Base-by-base conservation (phyloP, 2,329 filamentous ascomycete species). In the Nectriaceae sp. region DNA sequence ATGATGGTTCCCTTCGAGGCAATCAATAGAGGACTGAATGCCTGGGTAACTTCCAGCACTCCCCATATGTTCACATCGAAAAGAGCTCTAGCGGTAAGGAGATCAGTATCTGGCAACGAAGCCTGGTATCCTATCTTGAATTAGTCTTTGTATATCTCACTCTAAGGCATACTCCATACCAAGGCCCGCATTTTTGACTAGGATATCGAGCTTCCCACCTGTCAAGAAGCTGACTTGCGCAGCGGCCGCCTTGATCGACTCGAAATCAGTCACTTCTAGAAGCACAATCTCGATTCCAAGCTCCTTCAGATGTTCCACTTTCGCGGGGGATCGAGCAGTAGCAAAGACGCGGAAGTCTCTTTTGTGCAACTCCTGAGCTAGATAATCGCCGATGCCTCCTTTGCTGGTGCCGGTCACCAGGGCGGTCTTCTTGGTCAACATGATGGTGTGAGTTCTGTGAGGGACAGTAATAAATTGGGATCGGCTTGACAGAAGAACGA, bases 141-240 rank as follows among this genome's bases (percentile, higher is more conserved):
- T 54, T 8, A 55, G 37, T 5, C 33, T 24, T 10, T 8, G 13
- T 5, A 11, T 18, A n/a, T n/a, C n/a, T n/a, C n/a, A n/a, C n/a
- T n/a, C n/a, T n/a, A n/a, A n/a, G n/a, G n/a, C n/a, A n/a, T n/a
- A n/a, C 5, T 18, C 40, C 52, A 21, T 49, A 65, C 62, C 64
- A 35, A 59, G 53, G 13, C 67, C 74, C 2, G 74, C 70, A 55
- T 75, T 74, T 56, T 76, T 75, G 51, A 76, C 62, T 15, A 77
- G 65, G 31, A 75, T 65, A 50, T 76, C 70, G 11, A 77, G 57
- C 18, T 59, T 66, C 16, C 69, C 68, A 31, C 64, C 70, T 0
- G 71, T 70, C 10, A 64, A 57, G 8, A 51, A 46, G 3, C 60
- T 47, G 33, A 77, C 64, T 15, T 58, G 49, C 4, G 59, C 59